Conservation (phyloP, 2,329 filamentous ascomycete genomes). For the Colletotrichum siamense region DNA sequence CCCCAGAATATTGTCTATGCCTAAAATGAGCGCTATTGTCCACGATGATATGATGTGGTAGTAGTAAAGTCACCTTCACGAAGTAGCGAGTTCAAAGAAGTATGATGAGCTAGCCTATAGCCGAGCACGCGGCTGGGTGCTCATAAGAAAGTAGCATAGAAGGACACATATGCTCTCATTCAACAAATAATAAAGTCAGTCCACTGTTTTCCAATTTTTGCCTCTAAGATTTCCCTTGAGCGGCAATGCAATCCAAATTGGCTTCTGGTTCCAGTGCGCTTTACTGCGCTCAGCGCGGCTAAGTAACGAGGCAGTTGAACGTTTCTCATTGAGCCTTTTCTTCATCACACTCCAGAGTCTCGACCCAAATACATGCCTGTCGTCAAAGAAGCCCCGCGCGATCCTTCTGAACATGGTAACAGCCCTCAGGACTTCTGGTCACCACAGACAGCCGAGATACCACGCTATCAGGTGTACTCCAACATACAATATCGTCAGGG, state of each 20-base stretch:
- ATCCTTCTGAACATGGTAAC: background rate
- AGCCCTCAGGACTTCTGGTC: background rate
- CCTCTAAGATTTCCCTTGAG: background rate
- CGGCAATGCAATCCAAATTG: background rate
- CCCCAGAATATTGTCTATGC: background rate
- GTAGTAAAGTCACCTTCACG: background rate
- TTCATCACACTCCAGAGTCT: background rate
- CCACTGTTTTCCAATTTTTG: background rate
- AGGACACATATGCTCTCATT: background rate
- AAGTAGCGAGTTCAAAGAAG: background rate
- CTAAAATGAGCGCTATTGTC: background rate
- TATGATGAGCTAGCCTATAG: background rate
- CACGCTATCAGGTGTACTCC: background rate
- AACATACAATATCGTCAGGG: background rate
- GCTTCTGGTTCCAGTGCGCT: background rate
- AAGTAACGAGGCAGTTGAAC: background rate
- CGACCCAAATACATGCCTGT: background rate
- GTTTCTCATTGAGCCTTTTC: background rate
- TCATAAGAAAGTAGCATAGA: background rate
- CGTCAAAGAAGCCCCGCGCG: background rate
- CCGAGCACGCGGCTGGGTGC: background rate
- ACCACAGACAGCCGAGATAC: background rate
- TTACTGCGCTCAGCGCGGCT: background rate
- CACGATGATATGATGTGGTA: background rate
- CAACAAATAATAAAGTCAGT: background rate